Percentiles rank a stretch among this genome's conserved stretches.
Evolutionary conservation across 805 yeast species (phyloP).

Genomic region (Saccharomycopsis vini): DNA sequence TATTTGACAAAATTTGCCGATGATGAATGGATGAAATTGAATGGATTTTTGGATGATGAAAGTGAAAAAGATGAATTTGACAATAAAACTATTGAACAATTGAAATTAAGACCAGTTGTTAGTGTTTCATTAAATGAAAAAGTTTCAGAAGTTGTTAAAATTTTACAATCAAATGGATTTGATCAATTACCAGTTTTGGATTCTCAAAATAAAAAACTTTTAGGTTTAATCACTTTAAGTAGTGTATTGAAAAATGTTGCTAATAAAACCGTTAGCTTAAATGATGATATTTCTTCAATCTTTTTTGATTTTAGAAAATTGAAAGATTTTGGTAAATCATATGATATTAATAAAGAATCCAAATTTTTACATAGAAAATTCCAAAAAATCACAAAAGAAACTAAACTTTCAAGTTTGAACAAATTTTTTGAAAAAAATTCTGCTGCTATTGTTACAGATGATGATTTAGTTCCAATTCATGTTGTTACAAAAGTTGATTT

Average conservation of each 20-base stretch:
- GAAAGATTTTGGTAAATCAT: slow-evolving; percentile 53
- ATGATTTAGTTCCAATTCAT: slow-evolving; percentile 62
- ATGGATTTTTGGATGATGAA: slow-evolving; percentile 58
- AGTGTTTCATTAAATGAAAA: slow-evolving; percentile 55
- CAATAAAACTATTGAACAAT: slow-evolving; percentile 50
- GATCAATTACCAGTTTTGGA: slow-evolving; percentile 78
- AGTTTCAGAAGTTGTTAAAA: slow-evolving; percentile 55
- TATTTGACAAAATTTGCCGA: slow-evolving; percentile 82
- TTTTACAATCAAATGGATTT: slow-evolving; percentile 66
- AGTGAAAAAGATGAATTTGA: slow-evolving; percentile 29
- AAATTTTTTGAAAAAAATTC: slow-evolving; percentile 79
- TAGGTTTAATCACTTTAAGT: slow-evolving; percentile 72
- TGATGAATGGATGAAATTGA: slow-evolving; percentile 82
- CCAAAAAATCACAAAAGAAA: slow-evolving; percentile 53
- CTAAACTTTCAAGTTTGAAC: slow-evolving; percentile 60
- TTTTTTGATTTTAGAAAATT: slow-evolving; percentile 70
- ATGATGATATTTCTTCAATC: slow-evolving; percentile 47
- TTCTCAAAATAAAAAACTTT: slow-evolving; percentile 42
- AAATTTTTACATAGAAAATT: slow-evolving; percentile 44
- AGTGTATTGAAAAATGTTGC: slow-evolving; percentile 61
- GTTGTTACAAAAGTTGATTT: slow-evolving; percentile 84
- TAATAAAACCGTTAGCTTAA: slow-evolving; percentile 45
- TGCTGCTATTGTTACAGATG: slow-evolving; percentile 73
- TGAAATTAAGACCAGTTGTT: slow-evolving; percentile 72
- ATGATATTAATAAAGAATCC: slow-evolving; percentile 51